Evolutionary conservation across 495 filamentous ascomycete species (phyloP).

Genomic region (Amniculicola lignicola): DNA sequence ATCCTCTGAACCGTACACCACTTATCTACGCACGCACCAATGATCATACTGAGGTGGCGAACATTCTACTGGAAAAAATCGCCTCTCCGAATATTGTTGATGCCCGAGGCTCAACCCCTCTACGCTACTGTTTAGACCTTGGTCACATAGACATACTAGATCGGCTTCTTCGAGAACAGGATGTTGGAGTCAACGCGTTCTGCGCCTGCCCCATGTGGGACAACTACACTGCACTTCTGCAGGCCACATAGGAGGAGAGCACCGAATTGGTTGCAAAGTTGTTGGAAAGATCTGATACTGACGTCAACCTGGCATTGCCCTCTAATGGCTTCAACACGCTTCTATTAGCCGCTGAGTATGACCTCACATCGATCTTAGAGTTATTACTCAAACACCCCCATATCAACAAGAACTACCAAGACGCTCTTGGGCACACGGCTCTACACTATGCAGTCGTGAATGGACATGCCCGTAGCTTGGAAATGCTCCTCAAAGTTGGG

Average conservation of each 20-base stretch:
- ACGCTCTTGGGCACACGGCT: constrained; percentile 13
- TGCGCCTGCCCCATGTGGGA: constrained; percentile 1
- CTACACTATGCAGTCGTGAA: constrained; percentile 4
- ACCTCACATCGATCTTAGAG: constrained; percentile 30
- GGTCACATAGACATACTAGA: not conserved
- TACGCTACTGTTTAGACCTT: not conserved
- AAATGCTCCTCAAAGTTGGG: constrained; percentile 4
- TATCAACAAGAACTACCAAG: constrained; percentile 2
- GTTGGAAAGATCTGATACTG: constrained; percentile 8
- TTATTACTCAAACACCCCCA: constrained; percentile 28
- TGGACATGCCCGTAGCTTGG: not conserved
- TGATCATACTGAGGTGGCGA: constrained; percentile 8
- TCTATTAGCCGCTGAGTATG: constrained; percentile 1
- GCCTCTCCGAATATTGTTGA: constrained; percentile 9
- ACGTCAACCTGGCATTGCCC: constrained; percentile 9
- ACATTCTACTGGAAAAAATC: constrained; percentile 6
- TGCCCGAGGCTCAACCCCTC: constrained; percentile 14
- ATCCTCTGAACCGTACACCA: constrained; percentile 6
- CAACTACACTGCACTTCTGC: constrained; percentile 9
- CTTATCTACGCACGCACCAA: constrained; percentile 14
- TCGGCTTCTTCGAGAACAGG: constrained; percentile 3
- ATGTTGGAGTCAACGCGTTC: constrained; percentile 11
- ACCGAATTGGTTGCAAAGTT: constrained; percentile 5
- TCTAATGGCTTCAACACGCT: constrained; percentile 7
- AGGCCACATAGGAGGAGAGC: not conserved